These are phyloP conservation scores for Saccharomyces jurei DNA, from an alignment of 805 yeast species.

Conservation along the genomic window DNA sequence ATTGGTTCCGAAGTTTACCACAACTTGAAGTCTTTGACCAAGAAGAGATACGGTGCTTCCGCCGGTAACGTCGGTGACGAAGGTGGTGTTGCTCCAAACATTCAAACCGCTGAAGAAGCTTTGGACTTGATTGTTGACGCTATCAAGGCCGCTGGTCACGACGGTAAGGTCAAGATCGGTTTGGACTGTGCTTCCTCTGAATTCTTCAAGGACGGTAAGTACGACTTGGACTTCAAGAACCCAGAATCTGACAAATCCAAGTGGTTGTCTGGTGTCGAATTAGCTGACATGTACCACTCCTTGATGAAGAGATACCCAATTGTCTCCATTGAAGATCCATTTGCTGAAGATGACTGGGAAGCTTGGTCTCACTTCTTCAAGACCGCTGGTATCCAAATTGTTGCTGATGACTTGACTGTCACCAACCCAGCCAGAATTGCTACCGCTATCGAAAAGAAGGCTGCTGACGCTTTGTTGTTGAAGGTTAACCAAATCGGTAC, in stretches of 20 bases:
- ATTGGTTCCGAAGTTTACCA: conserved; percentile 98
- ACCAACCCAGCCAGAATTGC: conserved; percentile 93
- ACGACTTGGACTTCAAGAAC: conserved; percentile 98
- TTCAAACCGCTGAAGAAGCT: conserved; percentile 93
- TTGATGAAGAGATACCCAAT: conserved; percentile 90
- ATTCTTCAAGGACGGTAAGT: conserved; percentile 93
- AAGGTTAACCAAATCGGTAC: conserved; percentile 99
- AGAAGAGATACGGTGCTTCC: conserved; percentile 91
- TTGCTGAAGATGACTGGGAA: conserved; percentile 99
- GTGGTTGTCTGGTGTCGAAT: conserved; percentile 83
- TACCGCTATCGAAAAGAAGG: conserved; percentile 94
- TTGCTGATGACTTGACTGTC: conserved; percentile 97
- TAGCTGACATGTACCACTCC: conserved; percentile 74
- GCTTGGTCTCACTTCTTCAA: conserved; percentile 88
- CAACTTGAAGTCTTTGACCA: conserved; percentile 84
- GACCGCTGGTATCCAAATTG: conserved; percentile 76
- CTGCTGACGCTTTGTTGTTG: conserved; percentile 87
- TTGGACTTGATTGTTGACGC: conserved; percentile 86
- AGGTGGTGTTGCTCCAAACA: conserved; percentile 99
- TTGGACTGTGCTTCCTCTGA: conserved; percentile 96
- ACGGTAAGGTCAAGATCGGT: conserved; percentile 85
- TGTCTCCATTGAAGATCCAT: conserved; percentile 97
- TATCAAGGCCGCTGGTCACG: conserved; percentile 91
- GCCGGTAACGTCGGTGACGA: conserved; percentile 99
- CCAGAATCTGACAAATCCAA: conserved; percentile 84